These are phyloP conservation scores for Penicillium sp. DNA, from an alignment of 2,329 filamentous ascomycete genomes.

Conservation along the genomic window DNA sequence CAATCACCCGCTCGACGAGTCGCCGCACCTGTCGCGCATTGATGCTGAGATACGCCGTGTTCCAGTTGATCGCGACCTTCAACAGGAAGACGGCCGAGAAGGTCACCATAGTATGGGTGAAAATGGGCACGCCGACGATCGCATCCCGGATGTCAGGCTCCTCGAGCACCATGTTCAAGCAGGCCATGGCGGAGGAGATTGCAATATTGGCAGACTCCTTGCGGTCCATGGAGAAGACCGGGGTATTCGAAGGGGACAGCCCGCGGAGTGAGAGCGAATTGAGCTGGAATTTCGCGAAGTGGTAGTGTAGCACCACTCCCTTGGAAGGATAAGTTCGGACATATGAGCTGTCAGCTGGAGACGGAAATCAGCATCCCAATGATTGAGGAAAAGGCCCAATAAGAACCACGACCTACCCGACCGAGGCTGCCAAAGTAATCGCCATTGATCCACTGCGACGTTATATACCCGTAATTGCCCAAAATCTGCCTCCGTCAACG, in stretches of 20 bases:
- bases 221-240: slow-evolving; percentile 49
- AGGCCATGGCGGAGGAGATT: slow-evolving; percentile 53
- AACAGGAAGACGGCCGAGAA: slow-evolving; percentile 52
- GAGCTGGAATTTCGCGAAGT: slow-evolving; percentile 59
- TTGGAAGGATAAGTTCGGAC: slow-evolving; percentile 55
- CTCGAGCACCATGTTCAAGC: slow-evolving; percentile 53
- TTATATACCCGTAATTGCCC: slow-evolving; percentile 53
- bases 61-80: slow-evolving; percentile 51
- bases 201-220: slow-evolving; percentile 51
- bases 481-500: slow-evolving; percentile 56
- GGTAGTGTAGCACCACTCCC: slow-evolving; percentile 57
- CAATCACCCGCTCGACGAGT: slow-evolving; percentile 46
- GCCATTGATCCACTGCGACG: slow-evolving; percentile 58
- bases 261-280: slow-evolving; percentile 50
- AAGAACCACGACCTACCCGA: slow-evolving; percentile 41
- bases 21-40: slow-evolving; percentile 44
- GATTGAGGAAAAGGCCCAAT: background rate
- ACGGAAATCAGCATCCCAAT: background rate
- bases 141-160: slow-evolving; percentile 54
- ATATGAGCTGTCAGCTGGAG: slow-evolving; percentile 47
- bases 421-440: slow-evolving; percentile 53
- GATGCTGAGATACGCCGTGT: slow-evolving; percentile 46
- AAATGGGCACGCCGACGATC: slow-evolving; percentile 53
- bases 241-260: slow-evolving; percentile 48
- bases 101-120: slow-evolving; percentile 52